A percentile compares a stretch with the other conserved stretches of the same genome.
Conservation (phyloP, 106 monocot species). For the Hemerocallis citrina region DNA sequence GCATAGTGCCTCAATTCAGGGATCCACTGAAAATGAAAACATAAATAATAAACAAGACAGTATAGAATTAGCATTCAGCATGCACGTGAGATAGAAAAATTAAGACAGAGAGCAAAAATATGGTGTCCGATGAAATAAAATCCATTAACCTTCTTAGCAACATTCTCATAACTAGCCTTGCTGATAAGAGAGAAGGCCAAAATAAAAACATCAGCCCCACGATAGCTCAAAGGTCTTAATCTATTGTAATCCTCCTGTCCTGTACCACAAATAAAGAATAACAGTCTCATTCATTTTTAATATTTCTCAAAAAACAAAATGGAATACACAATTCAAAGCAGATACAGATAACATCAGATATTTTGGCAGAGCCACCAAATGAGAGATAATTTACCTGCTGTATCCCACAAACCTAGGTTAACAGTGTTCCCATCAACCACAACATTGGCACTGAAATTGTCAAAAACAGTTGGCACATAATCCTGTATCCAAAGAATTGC, state of each 20-base stretch:
- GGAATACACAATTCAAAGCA: neutral
- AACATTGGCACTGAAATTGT: conserved; percentile 56
- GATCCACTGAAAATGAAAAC: conserved; percentile 52
- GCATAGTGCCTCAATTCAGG: conserved; percentile 73
- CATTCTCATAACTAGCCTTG: conserved; percentile 75
- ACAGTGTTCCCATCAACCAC: conserved; percentile 59
- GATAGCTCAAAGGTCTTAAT: conserved; percentile 66
- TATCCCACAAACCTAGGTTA: conserved; percentile 63
- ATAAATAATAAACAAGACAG: neutral
- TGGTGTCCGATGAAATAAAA: neutral
- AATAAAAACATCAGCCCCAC: conserved; percentile 72
- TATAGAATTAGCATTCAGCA: neutral
- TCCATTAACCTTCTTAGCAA: conserved; percentile 49
- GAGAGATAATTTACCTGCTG: conserved; percentile 28
- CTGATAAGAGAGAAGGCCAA: conserved; percentile 69
- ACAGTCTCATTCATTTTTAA: neutral
- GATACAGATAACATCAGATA: too few species aligned
- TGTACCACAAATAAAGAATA: conserved; percentile 14
- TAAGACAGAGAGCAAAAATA: neutral
- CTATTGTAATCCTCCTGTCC: conserved; percentile 79
- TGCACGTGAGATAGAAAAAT: too few species aligned
- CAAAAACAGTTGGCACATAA: conserved; percentile 41
- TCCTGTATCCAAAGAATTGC: conserved; percentile 9
- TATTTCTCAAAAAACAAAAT: neutral
- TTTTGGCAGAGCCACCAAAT: neutral